Evolutionary conservation across 495 filamentous ascomycete species (phyloP), one percentile per base, ranked within the genome.

Genomic region (Hypomontagnella monticulosa): DNA sequence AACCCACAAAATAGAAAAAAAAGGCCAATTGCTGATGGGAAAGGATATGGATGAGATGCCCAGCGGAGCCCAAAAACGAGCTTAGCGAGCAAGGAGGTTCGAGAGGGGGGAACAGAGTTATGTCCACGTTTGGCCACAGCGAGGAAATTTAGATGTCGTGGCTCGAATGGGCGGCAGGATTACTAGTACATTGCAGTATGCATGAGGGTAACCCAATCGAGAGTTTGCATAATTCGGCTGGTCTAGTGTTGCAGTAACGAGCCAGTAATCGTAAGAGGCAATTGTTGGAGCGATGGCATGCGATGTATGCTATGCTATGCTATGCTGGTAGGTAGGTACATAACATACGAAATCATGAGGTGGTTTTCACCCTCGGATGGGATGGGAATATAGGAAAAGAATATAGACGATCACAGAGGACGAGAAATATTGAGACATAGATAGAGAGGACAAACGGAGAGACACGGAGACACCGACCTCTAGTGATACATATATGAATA

Each of bases 101-200:
- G 56, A 57, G 62, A 53, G 49, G 57, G 61, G 59, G 57, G 58
- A 67, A 19, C 40, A 65, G 46, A 66, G 61, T 69, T 59, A 61
- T 63, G 70, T 71, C 70, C 70, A 69, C 61, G 58, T 71, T 66
- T 66, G 67, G 63, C 63, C 67, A 63, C 58, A 72, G 47, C 47
- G 64, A 63, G 46, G 59, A 62, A 64, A 64, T 57, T 71, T 69
- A 49, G 67, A 50, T 86, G 83, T 86, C 83, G 83, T 86, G 83
- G 83, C 83, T 86, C 83, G 81, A 85, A 81, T 86, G 79, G 82
- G 72, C 78, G 75, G 76, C 78, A 76, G 63, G 78, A 76, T 76
- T 78, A 75, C 76, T 74, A 76, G 71, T 75, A 74, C 76, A 74
- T 73, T 81, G 80, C 80, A 81, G 80, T 71, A 50, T 80, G 78